Percentiles rank a stretch among this genome's conserved stretches.
These are phyloP conservation scores for Rubia yunnanensis DNA, from an alignment of 257 asterid genomes.

Conservation along the genomic window DNA sequence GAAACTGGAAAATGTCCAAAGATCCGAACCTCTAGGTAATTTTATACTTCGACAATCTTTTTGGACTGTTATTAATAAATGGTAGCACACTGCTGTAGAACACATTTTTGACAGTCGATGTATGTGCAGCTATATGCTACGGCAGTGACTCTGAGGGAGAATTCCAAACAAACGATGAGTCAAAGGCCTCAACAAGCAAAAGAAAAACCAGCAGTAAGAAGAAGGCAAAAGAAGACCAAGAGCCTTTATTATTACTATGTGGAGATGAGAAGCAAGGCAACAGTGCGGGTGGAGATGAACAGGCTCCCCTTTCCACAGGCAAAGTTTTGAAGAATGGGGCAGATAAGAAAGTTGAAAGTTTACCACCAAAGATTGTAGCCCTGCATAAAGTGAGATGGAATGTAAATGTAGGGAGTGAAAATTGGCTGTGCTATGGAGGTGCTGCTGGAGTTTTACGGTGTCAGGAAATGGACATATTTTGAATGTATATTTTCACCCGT, in stretches of 20 bases:
- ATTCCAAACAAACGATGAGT: slow-evolving; percentile 14
- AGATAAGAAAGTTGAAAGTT: slow-evolving; percentile 17
- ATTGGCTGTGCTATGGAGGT: slow-evolving; percentile 88
- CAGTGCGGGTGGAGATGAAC: neutral
- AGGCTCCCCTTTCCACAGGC: neutral
- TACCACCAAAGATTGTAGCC: slow-evolving; percentile 61
- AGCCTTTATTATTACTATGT: neutral
- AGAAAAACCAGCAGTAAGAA: slow-evolving; percentile 16
- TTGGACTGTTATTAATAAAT: neutral
- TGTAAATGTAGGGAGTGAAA: slow-evolving; percentile 66
- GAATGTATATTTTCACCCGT: too few relatives aligned
- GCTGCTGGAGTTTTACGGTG: slow-evolving; percentile 80
- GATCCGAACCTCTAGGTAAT: slow-evolving; percentile 24
- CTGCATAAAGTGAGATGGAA: slow-evolving; percentile 87
- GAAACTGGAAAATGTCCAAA: slow-evolving; percentile 10
- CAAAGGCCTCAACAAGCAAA: neutral
- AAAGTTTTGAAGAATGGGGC: slow-evolving; percentile 8
- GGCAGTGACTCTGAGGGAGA: slow-evolving; percentile 20
- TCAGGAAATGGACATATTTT: slow-evolving; percentile 38
- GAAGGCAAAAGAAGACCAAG: slow-evolving; percentile 14
- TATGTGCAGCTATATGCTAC: slow-evolving; percentile 23
- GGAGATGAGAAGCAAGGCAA: slow-evolving; percentile 5
- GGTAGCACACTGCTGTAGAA: neutral
- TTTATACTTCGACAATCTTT: neutral
- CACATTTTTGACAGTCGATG: slow-evolving; percentile 4